Conservation (phyloP, 2,329 filamentous ascomycete species). For the Penicillium sp. region DNA sequence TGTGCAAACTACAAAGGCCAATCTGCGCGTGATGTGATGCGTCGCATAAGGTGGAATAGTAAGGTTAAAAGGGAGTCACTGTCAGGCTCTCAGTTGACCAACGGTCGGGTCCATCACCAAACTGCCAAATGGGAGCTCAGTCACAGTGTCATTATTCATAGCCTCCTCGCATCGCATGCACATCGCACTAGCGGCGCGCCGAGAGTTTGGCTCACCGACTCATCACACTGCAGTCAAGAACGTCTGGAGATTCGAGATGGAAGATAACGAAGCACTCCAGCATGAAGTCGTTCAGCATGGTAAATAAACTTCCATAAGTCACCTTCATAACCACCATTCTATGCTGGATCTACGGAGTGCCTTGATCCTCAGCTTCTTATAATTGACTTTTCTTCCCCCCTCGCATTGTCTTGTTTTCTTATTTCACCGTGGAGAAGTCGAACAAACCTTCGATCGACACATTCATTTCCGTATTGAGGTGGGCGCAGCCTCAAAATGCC, state of each 20-base stretch:
- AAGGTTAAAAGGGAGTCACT: not conserved
- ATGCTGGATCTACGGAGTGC: not conserved
- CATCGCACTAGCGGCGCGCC: not conserved
- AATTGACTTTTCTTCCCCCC: not conserved
- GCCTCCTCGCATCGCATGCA: not conserved
- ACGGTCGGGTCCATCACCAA: not conserved
- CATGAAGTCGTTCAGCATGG: not conserved
- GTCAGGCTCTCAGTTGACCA: not conserved
- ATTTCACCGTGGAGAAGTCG: not conserved
- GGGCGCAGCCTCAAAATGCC: not conserved
- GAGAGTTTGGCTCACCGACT: not conserved
- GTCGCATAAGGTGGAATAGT: not conserved
- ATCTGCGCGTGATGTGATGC: not conserved
- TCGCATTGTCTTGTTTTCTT: no score
- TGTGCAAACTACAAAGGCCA: not conserved
- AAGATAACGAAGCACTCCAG: not conserved
- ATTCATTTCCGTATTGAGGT: not conserved
- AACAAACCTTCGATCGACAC: not conserved
- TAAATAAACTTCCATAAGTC: no score
- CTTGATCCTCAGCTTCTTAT: not conserved
- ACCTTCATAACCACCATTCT: no score
- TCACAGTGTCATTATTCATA: not conserved
- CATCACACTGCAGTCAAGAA: no score
- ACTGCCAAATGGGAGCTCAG: not conserved
- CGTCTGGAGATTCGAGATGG: not conserved